A percentile compares a stretch with the other conserved stretches of the same genome.
Evolutionary conservation across 805 yeast genomes (phyloP).

Genomic region (Tetrapisispora iriomotensis): DNA sequence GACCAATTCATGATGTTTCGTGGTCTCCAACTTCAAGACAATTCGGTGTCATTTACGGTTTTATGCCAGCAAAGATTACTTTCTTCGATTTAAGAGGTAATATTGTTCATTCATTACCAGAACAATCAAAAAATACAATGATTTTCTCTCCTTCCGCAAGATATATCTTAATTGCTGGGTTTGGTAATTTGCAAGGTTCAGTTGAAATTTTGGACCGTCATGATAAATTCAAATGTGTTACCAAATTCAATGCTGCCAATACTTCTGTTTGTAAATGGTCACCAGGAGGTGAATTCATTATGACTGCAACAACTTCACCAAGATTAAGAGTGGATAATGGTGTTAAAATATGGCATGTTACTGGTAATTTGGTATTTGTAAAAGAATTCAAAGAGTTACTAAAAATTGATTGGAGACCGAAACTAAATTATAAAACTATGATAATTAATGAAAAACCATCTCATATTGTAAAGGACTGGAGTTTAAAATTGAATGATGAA

Average conservation of each 20-base stretch:
- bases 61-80: conserved; percentile 93
- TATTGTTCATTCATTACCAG: conserved; percentile 69
- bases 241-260: conserved; percentile 83
- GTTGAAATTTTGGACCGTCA: conserved; percentile 92
- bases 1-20: conserved; percentile 94
- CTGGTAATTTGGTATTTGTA: conserved; percentile 69
- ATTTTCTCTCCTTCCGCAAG: conserved; percentile 90
- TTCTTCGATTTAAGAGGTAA: conserved; percentile 94
- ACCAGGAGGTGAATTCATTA: conserved; percentile 86
- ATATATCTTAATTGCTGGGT: conserved; percentile 88
- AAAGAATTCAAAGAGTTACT: conserved; percentile 76
- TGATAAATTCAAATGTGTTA: conserved; percentile 67
- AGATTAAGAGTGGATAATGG: conserved; percentile 95
- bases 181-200: conserved; percentile 94
- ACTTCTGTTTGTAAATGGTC: conserved; percentile 97
- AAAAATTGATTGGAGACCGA: conserved; percentile 76
- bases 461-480: conserved; percentile 27
- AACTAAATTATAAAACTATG: not conserved
- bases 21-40: conserved; percentile 97
- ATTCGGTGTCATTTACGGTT: conserved; percentile 95
- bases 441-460: conserved; percentile 3
- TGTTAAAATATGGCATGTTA: conserved; percentile 83
- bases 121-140: conserved; percentile 82
- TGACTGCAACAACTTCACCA: conserved; percentile 96
- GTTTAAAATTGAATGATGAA: conserved; percentile 3